These are phyloP conservation scores for Colletotrichum coccodes DNA, from an alignment of 2,329 filamentous ascomycete genomes.

Conservation along the genomic window DNA sequence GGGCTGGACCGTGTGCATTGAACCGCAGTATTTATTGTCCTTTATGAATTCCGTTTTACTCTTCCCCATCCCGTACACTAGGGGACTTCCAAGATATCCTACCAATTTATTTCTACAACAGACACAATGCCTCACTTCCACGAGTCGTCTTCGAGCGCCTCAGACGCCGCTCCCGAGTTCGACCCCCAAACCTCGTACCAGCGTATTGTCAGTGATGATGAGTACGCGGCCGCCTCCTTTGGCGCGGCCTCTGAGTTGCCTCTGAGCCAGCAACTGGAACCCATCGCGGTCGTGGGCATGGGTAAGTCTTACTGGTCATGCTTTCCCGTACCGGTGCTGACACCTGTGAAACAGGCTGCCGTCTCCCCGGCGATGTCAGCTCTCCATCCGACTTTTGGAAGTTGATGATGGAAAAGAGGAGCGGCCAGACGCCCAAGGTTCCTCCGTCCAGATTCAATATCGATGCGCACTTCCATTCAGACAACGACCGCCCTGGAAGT, in stretches of 20 bases:
- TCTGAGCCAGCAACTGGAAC: constrained; percentile 36
- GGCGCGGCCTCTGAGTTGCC: too few species aligned
- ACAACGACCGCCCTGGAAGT: constrained; percentile 35
- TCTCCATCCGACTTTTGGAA: constrained; percentile 48
- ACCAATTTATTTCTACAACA: too few species aligned
- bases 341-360: constrained; percentile 40
- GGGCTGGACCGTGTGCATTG: too few species aligned
- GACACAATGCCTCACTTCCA: neutral
- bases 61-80: too few species aligned
- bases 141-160: neutral
- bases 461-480: constrained; percentile 35
- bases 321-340: neutral
- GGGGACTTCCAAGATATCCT: too few species aligned
- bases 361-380: constrained; percentile 47
- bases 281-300: constrained; percentile 52
- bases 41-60: too few species aligned
- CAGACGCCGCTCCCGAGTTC: neutral
- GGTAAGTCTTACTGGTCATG: neutral
- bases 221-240: neutral
- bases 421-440: constrained; percentile 17
- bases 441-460: constrained; percentile 38
- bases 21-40: too few species aligned
- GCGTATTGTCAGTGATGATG: constrained; percentile 3
- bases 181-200: constrained; percentile 12
- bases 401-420: constrained; percentile 33